Conservation (phyloP, 768 basidiomycete species). For the Trametes elegans region DNA sequence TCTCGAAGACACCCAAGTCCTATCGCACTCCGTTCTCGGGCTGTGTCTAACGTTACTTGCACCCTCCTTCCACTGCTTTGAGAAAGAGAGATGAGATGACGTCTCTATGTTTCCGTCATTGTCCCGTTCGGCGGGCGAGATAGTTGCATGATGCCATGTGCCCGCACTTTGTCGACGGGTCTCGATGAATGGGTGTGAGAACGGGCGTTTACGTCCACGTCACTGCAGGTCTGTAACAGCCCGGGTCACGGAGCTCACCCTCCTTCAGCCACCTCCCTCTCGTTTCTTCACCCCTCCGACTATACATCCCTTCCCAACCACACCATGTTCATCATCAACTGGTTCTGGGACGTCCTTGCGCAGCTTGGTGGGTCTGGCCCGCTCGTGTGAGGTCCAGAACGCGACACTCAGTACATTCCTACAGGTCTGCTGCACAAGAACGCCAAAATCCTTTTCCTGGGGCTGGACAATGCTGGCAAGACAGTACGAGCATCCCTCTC, state of each 20-base stretch:
- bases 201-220: slow-evolving; percentile 17
- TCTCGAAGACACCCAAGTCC: too few species aligned
- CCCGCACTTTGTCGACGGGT: background rate
- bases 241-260: slow-evolving; percentile 2
- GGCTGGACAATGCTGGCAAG: slow-evolving; percentile 98
- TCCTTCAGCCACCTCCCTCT: slow-evolving; percentile 14
- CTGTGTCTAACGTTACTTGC: too few species aligned
- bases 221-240: slow-evolving; percentile 13
- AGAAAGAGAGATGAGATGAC: background rate
- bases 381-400: background rate
- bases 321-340: slow-evolving; percentile 86
- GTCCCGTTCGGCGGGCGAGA: background rate
- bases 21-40: too few species aligned
- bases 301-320: slow-evolving; percentile 16
- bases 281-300: slow-evolving; percentile 4
- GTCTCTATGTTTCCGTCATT: background rate
- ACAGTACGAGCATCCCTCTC: slow-evolving; percentile 53
- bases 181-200: slow-evolving; percentile 8
- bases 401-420: background rate
- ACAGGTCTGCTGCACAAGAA: slow-evolving; percentile 93
- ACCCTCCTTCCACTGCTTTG: too few species aligned
- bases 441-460: slow-evolving; percentile 99
- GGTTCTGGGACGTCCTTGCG: slow-evolving; percentile 96
- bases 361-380: slow-evolving; percentile 76
- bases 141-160: background rate